These are phyloP conservation scores for Neurospora hispaniola DNA, from an alignment of 495 filamentous ascomycete species.

Conservation along the genomic window DNA sequence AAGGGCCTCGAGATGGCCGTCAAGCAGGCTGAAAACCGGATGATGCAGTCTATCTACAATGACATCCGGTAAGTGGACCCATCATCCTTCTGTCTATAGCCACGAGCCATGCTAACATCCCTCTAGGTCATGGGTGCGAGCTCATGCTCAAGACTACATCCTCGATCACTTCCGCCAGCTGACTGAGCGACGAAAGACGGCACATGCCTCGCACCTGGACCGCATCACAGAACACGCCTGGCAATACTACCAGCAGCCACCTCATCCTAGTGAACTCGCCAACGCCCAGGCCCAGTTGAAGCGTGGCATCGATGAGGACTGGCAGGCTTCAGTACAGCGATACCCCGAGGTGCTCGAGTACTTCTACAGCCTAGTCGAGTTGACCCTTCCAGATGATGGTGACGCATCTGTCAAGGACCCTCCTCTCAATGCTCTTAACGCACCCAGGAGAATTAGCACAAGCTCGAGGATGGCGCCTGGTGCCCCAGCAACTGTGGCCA, in stretches of 20 bases:
- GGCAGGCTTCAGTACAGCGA: slow-evolving; percentile 54
- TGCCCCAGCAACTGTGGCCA: slow-evolving; percentile 20
- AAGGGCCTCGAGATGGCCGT: slow-evolving; percentile 56
- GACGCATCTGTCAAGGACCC: slow-evolving; percentile 44
- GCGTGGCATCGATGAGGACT: slow-evolving; percentile 63
- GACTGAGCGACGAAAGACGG: slow-evolving; percentile 47
- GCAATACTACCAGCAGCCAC: slow-evolving; percentile 44
- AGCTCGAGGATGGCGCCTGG: slow-evolving; percentile 18
- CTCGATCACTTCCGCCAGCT: slow-evolving; percentile 55
- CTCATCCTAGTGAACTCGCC: slow-evolving; percentile 46
- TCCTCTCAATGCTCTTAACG: slow-evolving; percentile 41
- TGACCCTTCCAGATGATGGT: slow-evolving; percentile 46
- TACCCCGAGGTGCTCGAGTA: slow-evolving; percentile 69
- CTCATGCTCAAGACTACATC: slow-evolving; percentile 59
- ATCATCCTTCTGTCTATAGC: background rate
- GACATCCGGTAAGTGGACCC: slow-evolving; percentile 47
- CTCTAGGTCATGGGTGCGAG: slow-evolving; percentile 54
- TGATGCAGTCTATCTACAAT: slow-evolving; percentile 50
- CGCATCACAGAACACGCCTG: slow-evolving; percentile 46
- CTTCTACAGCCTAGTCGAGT: slow-evolving; percentile 54
- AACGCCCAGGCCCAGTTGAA: slow-evolving; percentile 50
- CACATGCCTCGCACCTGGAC: slow-evolving; percentile 44
- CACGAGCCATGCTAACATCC: slow-evolving; percentile 14
- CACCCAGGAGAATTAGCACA: slow-evolving; percentile 25
- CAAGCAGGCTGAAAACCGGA: slow-evolving; percentile 52